phyloP scores from a whole-genome alignment of 1,284 basidiomycete species.

The Earliella scabrosa region DNA sequence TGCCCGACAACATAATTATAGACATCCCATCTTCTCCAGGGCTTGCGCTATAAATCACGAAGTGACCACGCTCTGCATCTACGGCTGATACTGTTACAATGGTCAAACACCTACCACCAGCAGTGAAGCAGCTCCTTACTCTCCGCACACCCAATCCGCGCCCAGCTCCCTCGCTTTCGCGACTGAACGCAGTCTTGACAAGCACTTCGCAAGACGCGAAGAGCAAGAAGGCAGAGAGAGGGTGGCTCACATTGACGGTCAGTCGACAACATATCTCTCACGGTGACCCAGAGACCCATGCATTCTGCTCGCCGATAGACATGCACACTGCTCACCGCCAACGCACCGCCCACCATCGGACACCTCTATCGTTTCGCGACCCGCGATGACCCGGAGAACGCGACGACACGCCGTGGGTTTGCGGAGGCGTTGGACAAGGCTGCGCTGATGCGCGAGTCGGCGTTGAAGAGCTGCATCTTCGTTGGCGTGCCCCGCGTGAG shows the following conservation, averaged over 20 bases:
- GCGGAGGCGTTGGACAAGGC: slow-evolving; percentile 68
- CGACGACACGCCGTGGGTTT: slow-evolving; percentile 46
- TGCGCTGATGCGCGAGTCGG: slow-evolving; percentile 90
- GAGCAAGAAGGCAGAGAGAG: slow-evolving; percentile 67
- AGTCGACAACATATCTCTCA: too few species aligned
- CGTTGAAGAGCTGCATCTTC: slow-evolving; percentile 93
- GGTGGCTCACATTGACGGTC: slow-evolving; percentile 85
- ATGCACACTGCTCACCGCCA: slow-evolving; percentile 82
- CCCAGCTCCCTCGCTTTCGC: slow-evolving; percentile 57
- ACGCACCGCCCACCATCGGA: slow-evolving; percentile 80
- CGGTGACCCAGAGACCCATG: too few species aligned
- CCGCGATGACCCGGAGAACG: slow-evolving; percentile 49
- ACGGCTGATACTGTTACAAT: slow-evolving; percentile 30
- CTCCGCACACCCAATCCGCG: slow-evolving; percentile 69
- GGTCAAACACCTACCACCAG: slow-evolving; percentile 49
- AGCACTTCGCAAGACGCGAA: slow-evolving; percentile 67
- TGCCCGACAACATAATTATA: too few species aligned
- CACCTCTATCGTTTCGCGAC: slow-evolving; percentile 82
- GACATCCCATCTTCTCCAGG: too few species aligned
- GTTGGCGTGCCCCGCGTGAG: slow-evolving; percentile 88
- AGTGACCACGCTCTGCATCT: too few species aligned
- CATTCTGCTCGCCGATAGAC: slow-evolving; percentile 49
- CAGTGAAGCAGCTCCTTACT: slow-evolving; percentile 75
- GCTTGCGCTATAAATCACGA: too few species aligned
- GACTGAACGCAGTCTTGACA: slow-evolving; percentile 60